phyloP scores from a whole-genome alignment of 73 alveolate genomes.

The Tetrahymena malaccensis region DNA sequence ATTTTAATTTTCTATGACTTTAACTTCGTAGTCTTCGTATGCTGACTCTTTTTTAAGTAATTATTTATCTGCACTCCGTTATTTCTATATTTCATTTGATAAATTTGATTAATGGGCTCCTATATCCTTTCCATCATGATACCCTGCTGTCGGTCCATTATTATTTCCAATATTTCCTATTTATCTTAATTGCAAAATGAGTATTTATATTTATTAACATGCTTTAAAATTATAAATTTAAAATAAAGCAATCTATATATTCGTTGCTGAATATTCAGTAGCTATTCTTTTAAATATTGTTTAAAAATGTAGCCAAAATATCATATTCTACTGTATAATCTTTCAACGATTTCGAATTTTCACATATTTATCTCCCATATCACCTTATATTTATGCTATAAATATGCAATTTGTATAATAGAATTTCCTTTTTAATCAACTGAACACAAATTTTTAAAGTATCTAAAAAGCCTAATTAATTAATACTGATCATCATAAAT shows the following conservation, averaged over 20 bases:
- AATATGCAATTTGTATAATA: too few relatives aligned
- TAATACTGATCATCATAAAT: too few relatives aligned
- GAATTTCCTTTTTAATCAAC: too few relatives aligned
- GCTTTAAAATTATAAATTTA: too few relatives aligned
- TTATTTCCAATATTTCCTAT: not conserved
- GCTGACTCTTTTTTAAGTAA: not conserved
- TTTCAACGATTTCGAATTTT: too few relatives aligned
- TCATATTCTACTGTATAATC: too few relatives aligned
- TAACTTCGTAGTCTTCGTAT: not conserved
- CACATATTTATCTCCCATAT: too few relatives aligned
- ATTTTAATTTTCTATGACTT: not conserved
- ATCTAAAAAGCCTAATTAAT: too few relatives aligned
- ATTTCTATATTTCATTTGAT: not conserved
- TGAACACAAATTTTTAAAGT: too few relatives aligned
- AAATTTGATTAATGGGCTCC: not conserved
- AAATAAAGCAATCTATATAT: too few relatives aligned
- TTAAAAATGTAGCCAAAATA: not conserved
- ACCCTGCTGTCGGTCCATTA: not conserved
- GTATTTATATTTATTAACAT: not conserved
- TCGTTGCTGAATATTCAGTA: not conserved
- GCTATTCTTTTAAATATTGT: not conserved
- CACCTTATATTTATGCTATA: too few relatives aligned
- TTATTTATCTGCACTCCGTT: not conserved
- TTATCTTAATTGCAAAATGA: not conserved
- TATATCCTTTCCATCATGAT: not conserved